phyloP scores from a whole-genome alignment of 2,329 filamentous ascomycete species.

The Helotiales sp. region DNA sequence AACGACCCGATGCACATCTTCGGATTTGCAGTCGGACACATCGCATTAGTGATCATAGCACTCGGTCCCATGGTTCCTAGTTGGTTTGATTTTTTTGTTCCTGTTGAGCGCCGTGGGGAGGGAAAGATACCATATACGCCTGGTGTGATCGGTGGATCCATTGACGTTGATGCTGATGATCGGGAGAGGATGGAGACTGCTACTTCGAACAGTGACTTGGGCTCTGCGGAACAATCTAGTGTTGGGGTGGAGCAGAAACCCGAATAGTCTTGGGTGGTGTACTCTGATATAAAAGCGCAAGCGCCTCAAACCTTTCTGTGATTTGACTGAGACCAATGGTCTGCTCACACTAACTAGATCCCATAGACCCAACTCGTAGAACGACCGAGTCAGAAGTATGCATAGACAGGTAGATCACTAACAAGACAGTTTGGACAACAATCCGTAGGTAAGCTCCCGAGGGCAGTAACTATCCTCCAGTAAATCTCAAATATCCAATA shows the following conservation, averaged over 20 bases:
- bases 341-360: neutral
- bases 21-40: constrained; percentile 1
- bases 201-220: neutral
- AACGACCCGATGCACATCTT: constrained; percentile 12
- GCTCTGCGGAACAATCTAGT: neutral
- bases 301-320: constrained; percentile 5
- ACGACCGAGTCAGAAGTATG: too few relatives aligned
- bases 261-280: neutral
- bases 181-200: neutral
- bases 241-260: neutral
- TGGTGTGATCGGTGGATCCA: neutral
- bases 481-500: neutral
- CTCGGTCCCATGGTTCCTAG: neutral
- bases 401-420: too few relatives aligned
- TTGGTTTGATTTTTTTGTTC: constrained; percentile 10
- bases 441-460: neutral
- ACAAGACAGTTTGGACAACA: neutral
- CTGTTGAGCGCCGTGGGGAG: neutral
- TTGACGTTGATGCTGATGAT: neutral
- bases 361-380: too few relatives aligned
- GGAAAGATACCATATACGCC: constrained; percentile 11
- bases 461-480: neutral
- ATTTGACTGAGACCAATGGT: neutral
- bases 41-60: constrained; percentile 4
- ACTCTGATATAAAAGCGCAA: neutral